Percentiles rank a stretch among this genome's conserved stretches.
These are phyloP conservation scores for Puya raimondii DNA, from an alignment of 176 grass and related monocot species.

Conservation along the genomic window DNA sequence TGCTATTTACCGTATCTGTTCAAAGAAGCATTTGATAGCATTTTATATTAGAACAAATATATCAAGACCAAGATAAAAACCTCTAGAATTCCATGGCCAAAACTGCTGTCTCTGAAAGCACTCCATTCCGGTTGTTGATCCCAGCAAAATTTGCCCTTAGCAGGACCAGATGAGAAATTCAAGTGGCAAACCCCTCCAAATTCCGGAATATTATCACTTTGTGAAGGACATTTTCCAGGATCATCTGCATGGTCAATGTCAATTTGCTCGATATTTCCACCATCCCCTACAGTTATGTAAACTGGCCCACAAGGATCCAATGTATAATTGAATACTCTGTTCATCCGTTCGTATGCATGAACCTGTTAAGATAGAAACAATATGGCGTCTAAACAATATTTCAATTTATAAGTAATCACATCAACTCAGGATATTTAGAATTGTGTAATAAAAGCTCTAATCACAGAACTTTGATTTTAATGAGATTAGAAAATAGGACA, in stretches of 20 bases:
- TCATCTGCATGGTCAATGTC: conserved; percentile 72
- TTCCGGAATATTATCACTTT: conserved; percentile 54
- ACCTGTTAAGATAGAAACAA: conserved; percentile 27
- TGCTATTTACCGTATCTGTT: too few species aligned
- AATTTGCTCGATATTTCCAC: conserved; percentile 79
- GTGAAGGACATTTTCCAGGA: conserved; percentile 55
- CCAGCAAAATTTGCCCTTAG: conserved; percentile 89
- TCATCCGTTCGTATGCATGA: conserved; percentile 88
- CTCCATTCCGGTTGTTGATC: conserved; percentile 73
- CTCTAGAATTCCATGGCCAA: conserved; percentile 88
- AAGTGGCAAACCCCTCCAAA: conserved; percentile 75
- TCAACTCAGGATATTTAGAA: too few species aligned
- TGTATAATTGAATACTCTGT: conserved; percentile 74
- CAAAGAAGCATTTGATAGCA: too few species aligned
- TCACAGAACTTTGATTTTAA: too few species aligned
- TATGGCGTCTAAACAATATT: not conserved
- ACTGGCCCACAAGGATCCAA: conserved; percentile 67
- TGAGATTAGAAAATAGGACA: too few species aligned
- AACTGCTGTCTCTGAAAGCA: conserved; percentile 86
- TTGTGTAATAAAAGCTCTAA: too few species aligned
- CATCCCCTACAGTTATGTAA: conserved; percentile 78
- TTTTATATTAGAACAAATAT: too few species aligned
- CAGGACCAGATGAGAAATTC: conserved; percentile 70
- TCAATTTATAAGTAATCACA: not conserved
- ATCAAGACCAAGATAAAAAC: conserved; percentile 19